These are phyloP conservation scores for Populus hybrid DNA, from an alignment of 441 rosid genomes.

Conservation along the genomic window DNA sequence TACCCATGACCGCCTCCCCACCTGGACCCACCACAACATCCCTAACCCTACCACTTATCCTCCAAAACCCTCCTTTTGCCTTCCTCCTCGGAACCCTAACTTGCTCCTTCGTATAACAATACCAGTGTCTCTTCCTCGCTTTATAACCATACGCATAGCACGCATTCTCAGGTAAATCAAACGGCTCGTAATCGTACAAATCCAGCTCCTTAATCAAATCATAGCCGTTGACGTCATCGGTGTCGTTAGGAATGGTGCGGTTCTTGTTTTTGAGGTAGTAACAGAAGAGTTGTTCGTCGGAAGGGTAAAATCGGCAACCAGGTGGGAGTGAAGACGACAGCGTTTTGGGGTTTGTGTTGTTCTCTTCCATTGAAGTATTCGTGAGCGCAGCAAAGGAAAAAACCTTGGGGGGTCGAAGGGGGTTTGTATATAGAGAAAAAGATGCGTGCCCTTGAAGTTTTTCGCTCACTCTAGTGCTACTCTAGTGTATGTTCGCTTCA, in stretches of 20 bases:
- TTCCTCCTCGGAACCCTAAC: slow-evolving; percentile 23
- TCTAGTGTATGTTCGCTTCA: neutral
- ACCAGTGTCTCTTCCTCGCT: slow-evolving; percentile 51
- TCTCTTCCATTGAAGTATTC: neutral
- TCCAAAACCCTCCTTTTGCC: slow-evolving; percentile 50
- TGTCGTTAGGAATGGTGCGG: neutral
- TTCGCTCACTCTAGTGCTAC: neutral
- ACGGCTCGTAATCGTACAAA: slow-evolving; percentile 36
- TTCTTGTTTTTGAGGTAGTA: slow-evolving; percentile 48
- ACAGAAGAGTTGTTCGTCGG: slow-evolving; percentile 41
- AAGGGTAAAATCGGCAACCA: slow-evolving; percentile 52
- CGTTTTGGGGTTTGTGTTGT: neutral
- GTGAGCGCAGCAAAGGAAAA: neutral
- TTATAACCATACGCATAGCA: slow-evolving; percentile 31
- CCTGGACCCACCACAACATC: slow-evolving; percentile 34
- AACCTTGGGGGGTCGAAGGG: neutral
- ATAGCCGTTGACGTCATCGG: slow-evolving; percentile 17
- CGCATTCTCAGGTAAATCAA: slow-evolving; percentile 38
- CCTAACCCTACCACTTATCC: slow-evolving; percentile 32
- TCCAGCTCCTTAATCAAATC: slow-evolving; percentile 43
- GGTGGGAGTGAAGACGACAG: slow-evolving; percentile 33
- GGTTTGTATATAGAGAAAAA: slow-evolving; percentile 5
- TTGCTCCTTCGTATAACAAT: slow-evolving; percentile 29
- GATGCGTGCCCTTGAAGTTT: slow-evolving; percentile 26
- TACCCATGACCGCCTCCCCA: slow-evolving; percentile 37